Conservation (phyloP, 83 land plant genomes). For the Isoetes engelmannii region DNA sequence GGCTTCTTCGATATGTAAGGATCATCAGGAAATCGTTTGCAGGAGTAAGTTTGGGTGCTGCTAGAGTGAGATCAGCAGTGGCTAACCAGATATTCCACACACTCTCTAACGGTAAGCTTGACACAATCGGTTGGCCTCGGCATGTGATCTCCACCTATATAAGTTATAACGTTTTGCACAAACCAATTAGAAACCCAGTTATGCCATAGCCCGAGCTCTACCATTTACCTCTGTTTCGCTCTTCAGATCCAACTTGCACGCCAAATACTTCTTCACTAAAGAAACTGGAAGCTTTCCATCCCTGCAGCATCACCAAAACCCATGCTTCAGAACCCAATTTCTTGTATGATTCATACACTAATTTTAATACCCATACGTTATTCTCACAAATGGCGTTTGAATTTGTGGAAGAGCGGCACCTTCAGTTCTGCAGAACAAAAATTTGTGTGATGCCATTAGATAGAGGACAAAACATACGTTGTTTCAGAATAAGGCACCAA, state of each 20-base stretch:
- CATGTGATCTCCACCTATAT: slow-evolving; percentile 72
- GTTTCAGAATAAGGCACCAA: not conserved
- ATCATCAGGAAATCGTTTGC: not conserved
- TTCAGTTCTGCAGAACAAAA: slow-evolving; percentile 2
- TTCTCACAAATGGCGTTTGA: not conserved
- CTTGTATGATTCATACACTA: not conserved
- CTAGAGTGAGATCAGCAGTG: not conserved
- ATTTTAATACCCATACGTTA: not conserved
- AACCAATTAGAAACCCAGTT: too few relatives aligned
- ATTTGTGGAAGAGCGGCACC: not conserved
- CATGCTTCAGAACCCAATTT: not conserved
- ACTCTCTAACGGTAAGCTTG: slow-evolving; percentile 48
- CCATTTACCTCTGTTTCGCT: slow-evolving; percentile 63
- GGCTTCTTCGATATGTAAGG: not conserved
- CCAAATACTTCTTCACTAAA: slow-evolving; percentile 69
- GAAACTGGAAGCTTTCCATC: slow-evolving; percentile 81
- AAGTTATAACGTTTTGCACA: not conserved
- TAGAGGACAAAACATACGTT: not conserved
- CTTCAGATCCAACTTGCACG: slow-evolving; percentile 57
- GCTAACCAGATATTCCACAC: slow-evolving; percentile 61
- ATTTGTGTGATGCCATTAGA: not conserved
- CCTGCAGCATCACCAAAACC: slow-evolving; percentile 35
- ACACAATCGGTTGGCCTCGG: slow-evolving; percentile 61
- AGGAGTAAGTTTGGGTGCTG: not conserved
- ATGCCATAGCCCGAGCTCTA: not conserved